Conservation (phyloP, 352 stramenopile species). For the Phytophthora hibernalis region DNA sequence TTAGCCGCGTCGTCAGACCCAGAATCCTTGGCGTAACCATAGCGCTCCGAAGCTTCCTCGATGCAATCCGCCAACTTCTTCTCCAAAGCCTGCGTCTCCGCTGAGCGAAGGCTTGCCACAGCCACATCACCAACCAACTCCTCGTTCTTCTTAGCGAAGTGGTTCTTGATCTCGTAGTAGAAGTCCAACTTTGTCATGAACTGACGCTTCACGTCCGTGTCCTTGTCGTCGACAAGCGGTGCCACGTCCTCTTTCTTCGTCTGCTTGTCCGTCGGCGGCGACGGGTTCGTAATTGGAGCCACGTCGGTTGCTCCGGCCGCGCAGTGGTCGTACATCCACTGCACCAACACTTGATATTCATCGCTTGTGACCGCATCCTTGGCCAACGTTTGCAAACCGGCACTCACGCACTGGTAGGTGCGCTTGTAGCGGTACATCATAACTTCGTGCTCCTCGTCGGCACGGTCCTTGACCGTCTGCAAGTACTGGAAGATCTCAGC, state of each 20-base stretch:
- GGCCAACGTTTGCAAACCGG: conserved; percentile 33
- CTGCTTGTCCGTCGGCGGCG: conserved; percentile 14
- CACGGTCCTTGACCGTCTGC: conserved; percentile 29
- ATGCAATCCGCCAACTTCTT: conserved; percentile 47
- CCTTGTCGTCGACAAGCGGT: conserved; percentile 23
- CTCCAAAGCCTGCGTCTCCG: conserved; percentile 11
- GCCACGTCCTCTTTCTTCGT: conserved; percentile 13
- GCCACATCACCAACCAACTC: conserved; percentile 32
- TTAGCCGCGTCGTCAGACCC: conserved; percentile 9
- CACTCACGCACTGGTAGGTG: conserved; percentile 39
- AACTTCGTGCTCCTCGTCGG: conserved; percentile 29
- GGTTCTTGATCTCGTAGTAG: conserved; percentile 59
- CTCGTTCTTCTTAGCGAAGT: conserved; percentile 27
- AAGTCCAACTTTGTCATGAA: conserved; percentile 65
- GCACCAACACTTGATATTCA: conserved; percentile 45
- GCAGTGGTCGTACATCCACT: conserved; percentile 56
- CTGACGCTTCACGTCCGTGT: conserved; percentile 27
- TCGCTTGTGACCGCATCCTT: conserved; percentile 39
- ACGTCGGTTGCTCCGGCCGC: conserved; percentile 24
- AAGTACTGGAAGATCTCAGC: conserved; percentile 46
- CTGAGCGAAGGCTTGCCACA: conserved; percentile 29
- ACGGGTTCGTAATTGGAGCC: conserved; percentile 1
- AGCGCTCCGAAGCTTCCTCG: conserved; percentile 35
- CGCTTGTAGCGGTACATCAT: conserved; percentile 44
- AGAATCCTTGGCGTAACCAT: conserved; percentile 15